Percentiles rank a stretch among this genome's conserved stretches.
Conservation (phyloP, 2,329 filamentous ascomycete species). For the Penicillium sp. region DNA sequence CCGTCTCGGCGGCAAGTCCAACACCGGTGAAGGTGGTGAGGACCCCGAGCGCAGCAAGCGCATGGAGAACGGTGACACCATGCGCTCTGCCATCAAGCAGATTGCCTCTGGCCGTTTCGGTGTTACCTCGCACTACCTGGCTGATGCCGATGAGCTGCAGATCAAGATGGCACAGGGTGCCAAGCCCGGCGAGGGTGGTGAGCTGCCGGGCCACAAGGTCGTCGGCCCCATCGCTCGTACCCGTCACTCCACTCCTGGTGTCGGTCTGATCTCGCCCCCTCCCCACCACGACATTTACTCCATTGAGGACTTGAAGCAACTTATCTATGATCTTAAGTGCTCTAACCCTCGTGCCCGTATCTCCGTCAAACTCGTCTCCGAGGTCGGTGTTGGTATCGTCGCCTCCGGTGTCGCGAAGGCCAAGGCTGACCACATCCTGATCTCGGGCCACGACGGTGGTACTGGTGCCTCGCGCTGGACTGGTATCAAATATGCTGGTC, state of each 20-base stretch:
- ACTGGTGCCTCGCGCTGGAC: slow-evolving; percentile 97
- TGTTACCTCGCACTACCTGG: slow-evolving; percentile 91
- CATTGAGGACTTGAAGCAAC: slow-evolving; percentile 95
- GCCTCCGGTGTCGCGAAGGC: slow-evolving; percentile 97
- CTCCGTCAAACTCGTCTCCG: slow-evolving; percentile 96
- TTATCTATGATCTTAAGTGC: slow-evolving; percentile 98
- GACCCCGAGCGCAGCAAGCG: slow-evolving; percentile 86
- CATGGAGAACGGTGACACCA: slow-evolving; percentile 89
- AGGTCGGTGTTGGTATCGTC: slow-evolving; percentile 96
- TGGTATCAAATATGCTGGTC: slow-evolving; percentile 93
- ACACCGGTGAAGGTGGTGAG: slow-evolving; percentile 96
- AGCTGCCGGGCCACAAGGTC: slow-evolving; percentile 95
- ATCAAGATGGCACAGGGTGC: slow-evolving; percentile 99
- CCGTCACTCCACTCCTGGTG: slow-evolving; percentile 92
- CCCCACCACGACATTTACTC: slow-evolving; percentile 99
- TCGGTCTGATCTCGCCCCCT: slow-evolving; percentile 92
- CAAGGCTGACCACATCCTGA: slow-evolving; percentile 94
- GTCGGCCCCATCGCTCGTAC: slow-evolving; percentile 92
- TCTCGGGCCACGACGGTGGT: slow-evolving; percentile 95
- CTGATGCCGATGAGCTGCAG: slow-evolving; percentile 92
- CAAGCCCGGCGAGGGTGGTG: slow-evolving; percentile 96
- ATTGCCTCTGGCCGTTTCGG: slow-evolving; percentile 94
- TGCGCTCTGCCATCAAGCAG: slow-evolving; percentile 97
- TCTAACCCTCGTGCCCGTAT: slow-evolving; percentile 89
- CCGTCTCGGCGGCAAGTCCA: slow-evolving; percentile 91